Base-by-base conservation (phyloP, 1,284 basidiomycete species). In the Sporisorium graminicola region DNA sequence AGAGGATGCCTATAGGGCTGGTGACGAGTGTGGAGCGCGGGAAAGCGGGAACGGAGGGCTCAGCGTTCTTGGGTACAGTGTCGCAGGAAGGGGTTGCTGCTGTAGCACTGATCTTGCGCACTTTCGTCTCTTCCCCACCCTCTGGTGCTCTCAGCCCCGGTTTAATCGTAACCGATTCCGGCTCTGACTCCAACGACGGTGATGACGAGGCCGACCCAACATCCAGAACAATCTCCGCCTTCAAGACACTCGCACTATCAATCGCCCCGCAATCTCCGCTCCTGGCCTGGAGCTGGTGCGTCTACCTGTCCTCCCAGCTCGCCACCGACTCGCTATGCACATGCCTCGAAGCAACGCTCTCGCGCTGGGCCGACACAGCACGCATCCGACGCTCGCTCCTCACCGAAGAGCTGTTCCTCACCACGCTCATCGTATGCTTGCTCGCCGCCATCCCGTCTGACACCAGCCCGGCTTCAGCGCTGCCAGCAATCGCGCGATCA, bases 381-480 rank as follows among this genome's bases (percentile, higher is more conserved):
- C 58, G 71, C 0, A 53, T 74, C 51, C 46, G 40, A 14, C 62
- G 55, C 29, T 42, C 56, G 13, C 27, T 60, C 0, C 2, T 59
- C 12, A 44, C 58, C n/a, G 44, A 65, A 20, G 56, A 72, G 33
- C 2, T 64, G 92, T 92, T 92, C 84, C 82, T 92, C 24, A 93
- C 94, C 0, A 87, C 90, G 5, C 86, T 93, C 1, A 87, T 95
- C 14, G 87, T 95, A 2, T 86, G 92, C 22, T 90, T 2, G 73
- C 87, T 9, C 86, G 88, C 20, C 89, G 90, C 35, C 40, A 2
- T 65, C 7, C 12, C 42, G 20, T 26, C 46, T 31, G 29, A 31
- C 24, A 27, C 58, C 18, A 12, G 37, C 77, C 86, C 10, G 14
- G 7, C 35, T 13, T 8, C 35, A 13, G 35, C 76, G 68, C 43